Conservation (phyloP, 2,329 filamentous ascomycete species). For the Alternaria brassicicola region DNA sequence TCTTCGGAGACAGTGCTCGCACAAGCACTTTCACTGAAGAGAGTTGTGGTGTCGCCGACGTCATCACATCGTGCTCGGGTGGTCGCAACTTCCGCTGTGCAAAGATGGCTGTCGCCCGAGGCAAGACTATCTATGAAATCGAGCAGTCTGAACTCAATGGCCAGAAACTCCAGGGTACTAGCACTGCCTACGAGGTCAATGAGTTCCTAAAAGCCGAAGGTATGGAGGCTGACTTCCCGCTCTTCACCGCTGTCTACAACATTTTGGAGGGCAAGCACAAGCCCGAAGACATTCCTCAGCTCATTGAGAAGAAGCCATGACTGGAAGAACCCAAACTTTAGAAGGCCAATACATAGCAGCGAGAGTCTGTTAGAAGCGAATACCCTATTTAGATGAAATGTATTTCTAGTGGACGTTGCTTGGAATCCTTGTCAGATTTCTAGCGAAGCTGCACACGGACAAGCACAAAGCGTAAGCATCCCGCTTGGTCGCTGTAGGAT, state of each 20-base stretch:
- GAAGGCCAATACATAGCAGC: neutral
- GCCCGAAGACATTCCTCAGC: slow-evolving; percentile 78
- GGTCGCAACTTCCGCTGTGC: slow-evolving; percentile 95
- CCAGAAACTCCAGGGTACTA: slow-evolving; percentile 94
- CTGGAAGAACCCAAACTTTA: neutral
- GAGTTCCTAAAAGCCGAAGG: slow-evolving; percentile 81
- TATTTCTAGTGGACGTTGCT: neutral
- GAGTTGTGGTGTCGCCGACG: slow-evolving; percentile 90
- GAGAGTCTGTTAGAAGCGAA: neutral
- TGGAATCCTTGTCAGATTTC: neutral
- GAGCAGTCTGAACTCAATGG: slow-evolving; percentile 91
- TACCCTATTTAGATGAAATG: slow-evolving; percentile 13
- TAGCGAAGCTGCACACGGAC: neutral
- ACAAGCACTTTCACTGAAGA: slow-evolving; percentile 94
- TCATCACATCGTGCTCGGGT: slow-evolving; percentile 91
- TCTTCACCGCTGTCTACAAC: slow-evolving; percentile 87
- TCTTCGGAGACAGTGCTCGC: slow-evolving; percentile 83
- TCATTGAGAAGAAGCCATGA: slow-evolving; percentile 54
- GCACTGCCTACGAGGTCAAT: slow-evolving; percentile 90
- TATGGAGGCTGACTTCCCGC: slow-evolving; percentile 81
- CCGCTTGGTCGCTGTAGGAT: neutral
- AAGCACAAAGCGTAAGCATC: neutral
- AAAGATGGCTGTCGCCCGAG: slow-evolving; percentile 81
- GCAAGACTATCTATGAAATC: slow-evolving; percentile 81
- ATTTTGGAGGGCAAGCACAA: slow-evolving; percentile 78